These are phyloP conservation scores for Phytophthora meadii DNA, from an alignment of 352 stramenopile species.

Conservation along the genomic window DNA sequence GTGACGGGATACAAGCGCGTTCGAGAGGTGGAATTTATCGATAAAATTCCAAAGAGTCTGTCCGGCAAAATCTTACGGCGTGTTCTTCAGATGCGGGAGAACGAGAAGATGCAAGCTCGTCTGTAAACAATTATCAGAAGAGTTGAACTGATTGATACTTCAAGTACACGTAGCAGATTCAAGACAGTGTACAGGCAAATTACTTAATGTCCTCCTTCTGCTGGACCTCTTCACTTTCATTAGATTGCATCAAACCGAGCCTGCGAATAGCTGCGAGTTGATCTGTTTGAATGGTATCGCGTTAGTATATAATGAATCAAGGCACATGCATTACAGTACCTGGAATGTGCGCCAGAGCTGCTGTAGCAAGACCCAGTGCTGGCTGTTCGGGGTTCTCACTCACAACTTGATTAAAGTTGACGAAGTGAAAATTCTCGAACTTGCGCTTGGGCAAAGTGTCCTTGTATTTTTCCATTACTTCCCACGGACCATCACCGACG, in stretches of 20 bases:
- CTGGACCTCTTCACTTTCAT: neutral
- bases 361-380: slow-evolving; percentile 69
- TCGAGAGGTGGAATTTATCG: slow-evolving; percentile 85
- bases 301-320: neutral
- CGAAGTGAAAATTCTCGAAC: slow-evolving; percentile 87
- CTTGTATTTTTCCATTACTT: slow-evolving; percentile 74
- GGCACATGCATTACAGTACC: slow-evolving; percentile 12
- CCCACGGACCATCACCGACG: slow-evolving; percentile 80
- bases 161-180: neutral
- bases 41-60: slow-evolving; percentile 88
- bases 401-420: slow-evolving; percentile 68
- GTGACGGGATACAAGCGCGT: slow-evolving; percentile 91
- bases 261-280: slow-evolving; percentile 28
- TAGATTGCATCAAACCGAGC: slow-evolving; percentile 14
- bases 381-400: slow-evolving; percentile 55
- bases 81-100: slow-evolving; percentile 65
- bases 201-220: slow-evolving; percentile 1
- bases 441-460: slow-evolving; percentile 56
- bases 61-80: slow-evolving; percentile 92
- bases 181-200: slow-evolving; percentile 4
- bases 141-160: neutral
- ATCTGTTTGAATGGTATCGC: slow-evolving; percentile 3
- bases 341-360: slow-evolving; percentile 73
- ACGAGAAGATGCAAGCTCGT: slow-evolving; percentile 43
- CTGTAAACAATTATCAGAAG: slow-evolving; percentile 13